Percentiles rank a stretch among this genome's conserved stretches.
phyloP scores from a whole-genome alignment of 2,329 filamentous ascomycete genomes.

The Rhynchosporium secalis region DNA sequence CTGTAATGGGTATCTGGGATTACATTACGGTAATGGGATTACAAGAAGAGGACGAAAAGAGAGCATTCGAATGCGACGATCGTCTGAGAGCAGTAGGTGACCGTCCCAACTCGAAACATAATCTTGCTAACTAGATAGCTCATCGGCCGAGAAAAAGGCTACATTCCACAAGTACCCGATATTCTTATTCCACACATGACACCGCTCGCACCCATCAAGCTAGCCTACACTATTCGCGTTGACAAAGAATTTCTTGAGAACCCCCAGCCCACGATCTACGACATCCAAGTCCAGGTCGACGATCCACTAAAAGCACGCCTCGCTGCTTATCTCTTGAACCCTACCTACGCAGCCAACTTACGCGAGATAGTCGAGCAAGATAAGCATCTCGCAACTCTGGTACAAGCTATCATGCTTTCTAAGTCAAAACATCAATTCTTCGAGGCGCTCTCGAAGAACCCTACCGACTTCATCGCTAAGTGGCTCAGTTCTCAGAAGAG shows the following conservation, averaged over 20 bases:
- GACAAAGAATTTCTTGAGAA: conserved; percentile 78
- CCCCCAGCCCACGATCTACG: conserved; percentile 81
- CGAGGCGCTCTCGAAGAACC: conserved; percentile 74
- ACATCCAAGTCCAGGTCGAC: conserved; percentile 80
- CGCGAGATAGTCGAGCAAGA: conserved; percentile 77
- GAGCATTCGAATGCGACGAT: conserved; percentile 88
- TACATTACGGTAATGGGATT: conserved; percentile 84
- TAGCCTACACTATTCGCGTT: conserved; percentile 91
- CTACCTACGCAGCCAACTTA: conserved; percentile 69
- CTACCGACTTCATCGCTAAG: conserved; percentile 77
- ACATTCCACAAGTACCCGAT: conserved; percentile 82
- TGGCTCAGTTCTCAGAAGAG: conserved; percentile 89
- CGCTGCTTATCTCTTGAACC: conserved; percentile 64
- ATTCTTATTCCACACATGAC: conserved; percentile 77
- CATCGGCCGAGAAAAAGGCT: conserved; percentile 71
- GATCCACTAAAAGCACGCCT: conserved; percentile 74
- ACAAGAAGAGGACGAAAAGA: conserved; percentile 93
- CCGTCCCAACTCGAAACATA: background rate
- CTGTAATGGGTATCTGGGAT: conserved; percentile 91
- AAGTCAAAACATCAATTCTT: conserved; percentile 93
- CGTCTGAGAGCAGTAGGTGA: conserved; percentile 69
- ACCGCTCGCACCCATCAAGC: conserved; percentile 76
- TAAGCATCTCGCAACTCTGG: conserved; percentile 78
- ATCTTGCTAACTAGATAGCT: conserved; percentile 52
- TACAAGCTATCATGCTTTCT: conserved; percentile 79